Base-by-base conservation (phyloP, 768 basidiomycete species). In the Tylopilus vinaceipallidus region DNA sequence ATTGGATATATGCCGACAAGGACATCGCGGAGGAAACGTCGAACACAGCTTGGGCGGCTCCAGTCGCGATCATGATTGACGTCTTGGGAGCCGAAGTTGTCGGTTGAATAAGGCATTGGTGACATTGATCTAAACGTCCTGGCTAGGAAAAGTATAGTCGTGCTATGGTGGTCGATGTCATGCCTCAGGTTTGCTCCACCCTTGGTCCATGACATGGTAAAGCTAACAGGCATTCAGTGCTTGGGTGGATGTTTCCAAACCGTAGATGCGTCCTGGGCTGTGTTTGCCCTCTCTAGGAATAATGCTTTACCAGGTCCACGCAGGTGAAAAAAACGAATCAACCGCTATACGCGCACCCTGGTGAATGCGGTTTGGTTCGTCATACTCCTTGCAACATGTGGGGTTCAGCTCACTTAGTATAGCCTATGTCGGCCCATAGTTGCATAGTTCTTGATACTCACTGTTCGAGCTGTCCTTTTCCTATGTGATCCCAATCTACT, bases 21-120 rank as follows among this genome's bases (percentile, higher is more conserved):
- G n/a, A 76, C 47, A 74, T 78, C 16, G 67, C 76, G 3, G 75
- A 76, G 52, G 74, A 78, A 63, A 72, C 69, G 0, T 62, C 74
- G 6, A 71, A 72, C 36, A 72, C 73, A n/a, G 70, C 74, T 4
- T 60, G 65, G 20, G 71, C 73, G 12, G 75, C 72, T 19, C 75
- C 76, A 6, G 67, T 76, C 30, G 73, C 75, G 6, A 77, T 76
- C 55, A 61, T 75, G 53, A 64, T 74, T 37, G 72, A 70, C 23
- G 74, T 76, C 33, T 57, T 62, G 13, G 69, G 53, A 3, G 74
- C 75, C 3, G 67, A 71, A 30, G 52, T 72, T 38, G 59, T 76
- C 39, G 77, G 75, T 45, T 75, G 71, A 71, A 44, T 75, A 14
- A 55, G 73, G 48, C 68, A 70, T 74, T 56, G 75, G 73, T 4